Evolutionary conservation across 2,329 filamentous ascomycete genomes (phyloP).

Genomic region (Fusarium avenaceum): DNA sequence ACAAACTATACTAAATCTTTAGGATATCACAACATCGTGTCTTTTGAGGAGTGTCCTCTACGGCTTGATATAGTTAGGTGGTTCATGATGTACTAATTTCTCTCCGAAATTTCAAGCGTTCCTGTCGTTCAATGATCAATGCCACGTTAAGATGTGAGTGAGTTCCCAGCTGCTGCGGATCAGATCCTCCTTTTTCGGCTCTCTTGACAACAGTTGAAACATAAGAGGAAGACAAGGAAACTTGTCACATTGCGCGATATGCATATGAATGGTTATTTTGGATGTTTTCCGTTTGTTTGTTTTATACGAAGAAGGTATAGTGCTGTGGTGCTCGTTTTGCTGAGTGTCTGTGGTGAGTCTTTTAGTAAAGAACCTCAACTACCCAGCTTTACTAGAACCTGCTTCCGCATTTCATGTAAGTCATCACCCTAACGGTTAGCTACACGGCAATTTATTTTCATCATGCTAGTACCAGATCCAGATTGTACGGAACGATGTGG

Average conservation of each 20-base stretch:
- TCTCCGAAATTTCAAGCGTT: neutral
- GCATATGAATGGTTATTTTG: fast-evolving
- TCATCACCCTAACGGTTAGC: neutral
- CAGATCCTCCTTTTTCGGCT: neutral
- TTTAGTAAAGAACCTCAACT: neutral
- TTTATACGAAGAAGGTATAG: neutral
- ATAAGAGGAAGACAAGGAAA: neutral
- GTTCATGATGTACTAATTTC: neutral
- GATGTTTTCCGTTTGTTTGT: too few relatives aligned
- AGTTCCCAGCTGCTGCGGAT: neutral
- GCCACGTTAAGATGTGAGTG: neutral
- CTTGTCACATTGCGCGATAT: neutral
- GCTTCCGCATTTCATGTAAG: neutral
- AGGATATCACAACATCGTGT: neutral
- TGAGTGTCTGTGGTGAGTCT: neutral
- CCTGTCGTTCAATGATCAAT: neutral
- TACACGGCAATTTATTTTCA: too few relatives aligned
- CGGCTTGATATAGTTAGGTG: neutral
- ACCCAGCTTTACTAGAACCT: neutral
- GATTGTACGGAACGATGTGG: neutral
- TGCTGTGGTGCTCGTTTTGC: neutral
- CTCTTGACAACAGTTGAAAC: neutral
- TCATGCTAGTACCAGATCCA: neutral
- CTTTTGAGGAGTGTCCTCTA: neutral
- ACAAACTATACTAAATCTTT: neutral